Percentiles rank a stretch among this genome's conserved stretches.
These are phyloP conservation scores for Starmerella vaccinii DNA, from an alignment of 805 yeast species.

Conservation along the genomic window DNA sequence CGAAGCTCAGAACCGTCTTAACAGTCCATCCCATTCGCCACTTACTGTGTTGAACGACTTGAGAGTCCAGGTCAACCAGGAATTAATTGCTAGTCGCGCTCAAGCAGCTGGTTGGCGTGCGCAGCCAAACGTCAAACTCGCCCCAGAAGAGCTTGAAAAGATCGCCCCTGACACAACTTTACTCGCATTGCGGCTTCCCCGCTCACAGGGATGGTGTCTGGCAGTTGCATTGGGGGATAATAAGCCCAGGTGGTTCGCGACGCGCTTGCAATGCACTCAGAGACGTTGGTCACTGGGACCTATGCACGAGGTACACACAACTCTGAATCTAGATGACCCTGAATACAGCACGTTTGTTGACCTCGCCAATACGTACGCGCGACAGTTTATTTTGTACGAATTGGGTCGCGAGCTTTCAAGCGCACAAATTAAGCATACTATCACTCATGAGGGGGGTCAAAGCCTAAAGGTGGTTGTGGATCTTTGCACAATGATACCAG, in stretches of 20 bases:
- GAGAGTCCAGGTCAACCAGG: slow-evolving; percentile 40
- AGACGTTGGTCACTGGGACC: slow-evolving; percentile 25
- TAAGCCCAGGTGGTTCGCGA: slow-evolving; percentile 22
- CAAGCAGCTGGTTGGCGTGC: slow-evolving; percentile 60
- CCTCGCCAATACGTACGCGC: slow-evolving; percentile 24
- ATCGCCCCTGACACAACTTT: slow-evolving; percentile 25
- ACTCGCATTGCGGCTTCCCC: slow-evolving; percentile 29
- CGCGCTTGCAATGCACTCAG: slow-evolving; percentile 19
- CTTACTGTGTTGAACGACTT: slow-evolving; percentile 36
- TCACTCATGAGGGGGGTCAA: slow-evolving; percentile 12
- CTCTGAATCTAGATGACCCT: slow-evolving; percentile 19
- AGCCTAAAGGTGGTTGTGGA: slow-evolving; percentile 19
- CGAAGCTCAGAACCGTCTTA: slow-evolving; percentile 19
- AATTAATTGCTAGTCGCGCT: slow-evolving; percentile 43
- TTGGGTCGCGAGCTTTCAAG: slow-evolving; percentile 27
- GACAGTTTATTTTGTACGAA: slow-evolving; percentile 28
- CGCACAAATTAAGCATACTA: slow-evolving; percentile 21
- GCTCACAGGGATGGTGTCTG: slow-evolving; percentile 34
- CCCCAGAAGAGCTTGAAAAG: slow-evolving; percentile 38
- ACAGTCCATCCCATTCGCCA: slow-evolving; percentile 23
- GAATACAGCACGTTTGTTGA: slow-evolving; percentile 27
- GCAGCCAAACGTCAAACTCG: slow-evolving; percentile 44
- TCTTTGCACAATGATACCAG: slow-evolving; percentile 16
- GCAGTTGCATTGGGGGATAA: slow-evolving; percentile 27
- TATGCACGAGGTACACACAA: slow-evolving; percentile 15